Conservation (phyloP, 208 protist species). For the Lotmaria passim region DNA sequence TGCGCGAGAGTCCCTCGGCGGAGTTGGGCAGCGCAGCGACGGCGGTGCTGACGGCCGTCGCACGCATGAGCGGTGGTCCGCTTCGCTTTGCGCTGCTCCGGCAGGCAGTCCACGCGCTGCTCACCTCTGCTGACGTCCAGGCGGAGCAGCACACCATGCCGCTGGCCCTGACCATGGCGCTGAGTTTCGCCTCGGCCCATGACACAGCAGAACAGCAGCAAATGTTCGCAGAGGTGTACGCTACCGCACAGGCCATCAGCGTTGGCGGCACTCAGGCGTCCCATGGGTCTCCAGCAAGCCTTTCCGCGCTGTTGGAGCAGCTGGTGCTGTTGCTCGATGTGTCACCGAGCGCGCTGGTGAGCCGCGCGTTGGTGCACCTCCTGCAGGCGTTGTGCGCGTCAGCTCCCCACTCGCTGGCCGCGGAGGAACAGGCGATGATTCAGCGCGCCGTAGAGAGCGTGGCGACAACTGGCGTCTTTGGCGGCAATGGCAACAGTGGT, state of each 20-base stretch:
- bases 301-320: slow-evolving; percentile 47
- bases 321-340: slow-evolving; percentile 80
- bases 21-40: slow-evolving; percentile 40
- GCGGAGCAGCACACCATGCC: slow-evolving; percentile 29
- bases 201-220: slow-evolving; percentile 6
- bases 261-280: no score
- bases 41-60: slow-evolving; percentile 38
- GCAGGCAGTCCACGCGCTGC: slow-evolving; percentile 19
- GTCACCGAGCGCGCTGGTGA: slow-evolving; percentile 44
- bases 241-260: neutral
- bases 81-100: slow-evolving; percentile 31
- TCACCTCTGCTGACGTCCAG: slow-evolving; percentile 48
- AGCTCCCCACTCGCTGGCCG: slow-evolving; percentile 1
- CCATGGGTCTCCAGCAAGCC: no score
- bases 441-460: slow-evolving; percentile 32
- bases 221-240: slow-evolving; percentile 10
- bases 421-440: slow-evolving; percentile 54
- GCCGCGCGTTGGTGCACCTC: slow-evolving; percentile 28
- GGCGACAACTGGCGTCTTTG: neutral
- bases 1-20: slow-evolving; percentile 35
- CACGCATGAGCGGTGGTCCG: slow-evolving; percentile 24
- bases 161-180: slow-evolving; percentile 14
- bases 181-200: slow-evolving; percentile 12
- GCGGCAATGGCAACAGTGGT: no score
- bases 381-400: slow-evolving; percentile 14